A percentile compares a stretch with the other conserved stretches of the same genome.
Conservation (phyloP, 371 early-diverging fungal species). For the Circinella umbellata region DNA sequence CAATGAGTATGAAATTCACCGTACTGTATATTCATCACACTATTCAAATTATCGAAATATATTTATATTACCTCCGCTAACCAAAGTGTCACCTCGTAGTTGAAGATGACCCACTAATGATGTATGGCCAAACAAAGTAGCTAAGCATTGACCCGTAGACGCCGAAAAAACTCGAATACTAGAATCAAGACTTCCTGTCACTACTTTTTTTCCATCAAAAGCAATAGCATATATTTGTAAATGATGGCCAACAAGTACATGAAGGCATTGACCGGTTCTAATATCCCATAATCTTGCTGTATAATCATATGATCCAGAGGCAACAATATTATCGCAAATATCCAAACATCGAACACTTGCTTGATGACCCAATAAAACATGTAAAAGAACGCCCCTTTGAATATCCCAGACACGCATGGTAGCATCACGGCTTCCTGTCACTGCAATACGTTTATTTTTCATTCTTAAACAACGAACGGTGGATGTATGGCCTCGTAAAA, state of each 20-base stretch:
- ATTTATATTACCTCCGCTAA: constrained; percentile 1
- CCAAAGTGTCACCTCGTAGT: constrained; percentile 33
- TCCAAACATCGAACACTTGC: constrained; percentile 86
- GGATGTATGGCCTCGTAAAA: constrained; percentile 87
- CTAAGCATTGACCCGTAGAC: constrained; percentile 57
- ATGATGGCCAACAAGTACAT: constrained; percentile 69
- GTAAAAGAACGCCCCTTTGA: constrained; percentile 61
- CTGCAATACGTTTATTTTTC: constrained; percentile 62
- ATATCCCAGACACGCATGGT: constrained; percentile 83
- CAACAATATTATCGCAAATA: constrained; percentile 72
- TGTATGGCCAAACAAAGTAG: constrained; percentile 77
- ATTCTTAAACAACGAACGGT: constrained; percentile 88
- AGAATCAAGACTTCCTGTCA: constrained; percentile 79
- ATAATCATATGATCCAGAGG: constrained; percentile 89
- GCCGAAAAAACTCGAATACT: constrained; percentile 76
- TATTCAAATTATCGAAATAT: too few species aligned
- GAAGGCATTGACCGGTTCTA: constrained; percentile 69
- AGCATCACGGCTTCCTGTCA: constrained; percentile 91
- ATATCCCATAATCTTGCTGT: constrained; percentile 90
- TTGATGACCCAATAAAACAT: constrained; percentile 74
- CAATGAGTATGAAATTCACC: constrained; percentile 35
- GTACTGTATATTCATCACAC: too few species aligned
- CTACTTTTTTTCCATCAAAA: constrained; percentile 64
- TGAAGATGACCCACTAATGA: constrained; percentile 86
- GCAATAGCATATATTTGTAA: constrained; percentile 71